phyloP scores from a whole-genome alignment of 495 filamentous ascomycete species.

The Mytilinidion resinicola region DNA sequence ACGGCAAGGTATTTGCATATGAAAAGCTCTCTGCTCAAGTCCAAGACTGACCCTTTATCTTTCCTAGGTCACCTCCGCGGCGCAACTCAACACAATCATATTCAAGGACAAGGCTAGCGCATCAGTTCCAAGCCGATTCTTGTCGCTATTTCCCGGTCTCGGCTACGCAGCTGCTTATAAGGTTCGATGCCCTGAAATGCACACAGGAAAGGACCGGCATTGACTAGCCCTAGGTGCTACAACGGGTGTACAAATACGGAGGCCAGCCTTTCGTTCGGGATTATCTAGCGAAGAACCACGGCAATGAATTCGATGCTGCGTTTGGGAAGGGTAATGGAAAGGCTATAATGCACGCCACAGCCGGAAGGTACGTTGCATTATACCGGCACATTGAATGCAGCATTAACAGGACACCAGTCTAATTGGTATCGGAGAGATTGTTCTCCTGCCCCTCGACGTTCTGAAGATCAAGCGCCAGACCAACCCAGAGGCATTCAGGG shows the following conservation, averaged over 20 bases:
- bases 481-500: slow-evolving; percentile 95
- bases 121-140: slow-evolving; percentile 65
- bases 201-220: not conserved
- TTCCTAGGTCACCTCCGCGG: slow-evolving; percentile 50
- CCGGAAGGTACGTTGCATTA: slow-evolving; percentile 63
- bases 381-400: not conserved
- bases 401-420: slow-evolving; percentile 48
- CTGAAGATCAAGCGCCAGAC: slow-evolving; percentile 99
- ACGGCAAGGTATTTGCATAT: slow-evolving; percentile 53
- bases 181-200: slow-evolving; percentile 42
- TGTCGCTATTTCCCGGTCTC: slow-evolving; percentile 92
- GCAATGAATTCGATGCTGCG: slow-evolving; percentile 70
- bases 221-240: slow-evolving; percentile 56
- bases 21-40: not conserved
- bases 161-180: slow-evolving; percentile 98
- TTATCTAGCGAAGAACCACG: slow-evolving; percentile 76
- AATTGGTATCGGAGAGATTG: slow-evolving; percentile 94
- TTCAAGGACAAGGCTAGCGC: slow-evolving; percentile 85
- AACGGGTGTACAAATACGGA: slow-evolving; percentile 98
- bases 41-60: not conserved
- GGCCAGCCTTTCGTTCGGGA: slow-evolving; percentile 94
- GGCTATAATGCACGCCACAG: slow-evolving; percentile 94
- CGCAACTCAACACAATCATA: slow-evolving; percentile 77
- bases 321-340: slow-evolving; percentile 97
- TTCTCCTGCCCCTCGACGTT: slow-evolving; percentile 90